These are phyloP conservation scores for Phaeodactylum tricornutum DNA, from an alignment of 108 stramenopile species.

Conservation along the genomic window DNA sequence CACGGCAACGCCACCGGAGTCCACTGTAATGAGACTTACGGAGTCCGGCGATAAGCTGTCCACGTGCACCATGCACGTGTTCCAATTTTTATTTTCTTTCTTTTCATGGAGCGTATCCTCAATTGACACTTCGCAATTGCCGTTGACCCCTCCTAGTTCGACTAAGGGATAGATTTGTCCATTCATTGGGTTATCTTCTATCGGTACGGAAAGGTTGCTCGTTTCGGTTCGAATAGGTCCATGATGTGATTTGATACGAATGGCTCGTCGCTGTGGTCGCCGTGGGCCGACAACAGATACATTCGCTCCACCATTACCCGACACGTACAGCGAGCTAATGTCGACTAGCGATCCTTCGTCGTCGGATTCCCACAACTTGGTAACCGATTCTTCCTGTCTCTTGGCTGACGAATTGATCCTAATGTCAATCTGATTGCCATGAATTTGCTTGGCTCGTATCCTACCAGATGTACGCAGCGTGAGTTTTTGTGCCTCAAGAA, in stretches of 20 bases:
- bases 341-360: conserved; percentile 65
- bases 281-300: neutral
- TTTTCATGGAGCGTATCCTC: neutral
- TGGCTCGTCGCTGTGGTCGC: conserved; percentile 15
- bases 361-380: conserved; percentile 35
- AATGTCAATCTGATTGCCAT: conserved; percentile 38
- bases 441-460: conserved; percentile 66
- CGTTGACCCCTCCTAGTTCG: conserved; percentile 83
- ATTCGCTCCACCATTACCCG: conserved; percentile 16
- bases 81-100: conserved; percentile 8
- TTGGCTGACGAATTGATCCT: conserved; percentile 14
- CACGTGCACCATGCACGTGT: conserved; percentile 51
- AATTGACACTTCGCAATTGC: conserved; percentile 60
- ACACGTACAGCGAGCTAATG: conserved; percentile 65
- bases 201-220: conserved; percentile 5
- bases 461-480: conserved; percentile 24
- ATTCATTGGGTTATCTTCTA: conserved; percentile 16
- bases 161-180: conserved; percentile 26
- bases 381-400: neutral
- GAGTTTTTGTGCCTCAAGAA: conserved; percentile 53
- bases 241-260: conserved; percentile 71
- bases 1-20: conserved; percentile 29
- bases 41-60: conserved; percentile 65
- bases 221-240: conserved; percentile 39
- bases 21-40: conserved; percentile 47